Evolutionary conservation across 2,329 filamentous ascomycete genomes (phyloP), one percentile per base, ranked within the genome.

Genomic region (Cytospora paraplurivora): DNA sequence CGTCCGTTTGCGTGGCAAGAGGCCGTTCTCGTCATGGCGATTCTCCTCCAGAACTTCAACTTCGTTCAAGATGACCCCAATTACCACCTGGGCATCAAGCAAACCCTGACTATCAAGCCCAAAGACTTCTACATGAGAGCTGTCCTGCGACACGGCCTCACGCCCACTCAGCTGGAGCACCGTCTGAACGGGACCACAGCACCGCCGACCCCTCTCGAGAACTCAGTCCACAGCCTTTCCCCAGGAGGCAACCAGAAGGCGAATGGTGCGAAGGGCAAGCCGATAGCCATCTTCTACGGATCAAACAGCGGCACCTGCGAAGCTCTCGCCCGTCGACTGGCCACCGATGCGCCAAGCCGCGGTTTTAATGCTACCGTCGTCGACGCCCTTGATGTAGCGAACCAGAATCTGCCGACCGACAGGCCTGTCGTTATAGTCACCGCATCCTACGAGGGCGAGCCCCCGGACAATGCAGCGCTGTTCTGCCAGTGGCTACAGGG

Each of bases 1-100:
- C 79, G 89, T 1, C 81, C 85, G 0, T 93, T 93, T 71, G 89
- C 90, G 1, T 90, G 87, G 87, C 90, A 93, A 71, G 90, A 93
- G 74, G 81, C 83, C 1, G 72, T 89, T 6, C 75, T 91, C 0
- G 81, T 82, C 10, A 78, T 87, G 68, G 85, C 86, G 0, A 81
- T 89, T 68, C 72, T 91, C 13, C 77, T 92, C 63, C 89, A 92
- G 69, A 90, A 88, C 69, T 91, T 92, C 76, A 83, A 91, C 68
- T 85, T 92, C 64, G 78, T 80, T 56, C 73, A 87, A 61, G 83
- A 83, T 47, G 83, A 92, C 66, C 82, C 87, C 0, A 79, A 77
- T 66, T 90, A 90, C 68, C 71, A 80, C 44, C 73, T 90, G 15
- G 70, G 81, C 62, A 75, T 86, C 66, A 81, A 84, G 67, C 78